Evolutionary conservation across 805 yeast species (phyloP), one percentile per base, ranked within the genome.

Genomic region (Kodamaea laetipori): DNA sequence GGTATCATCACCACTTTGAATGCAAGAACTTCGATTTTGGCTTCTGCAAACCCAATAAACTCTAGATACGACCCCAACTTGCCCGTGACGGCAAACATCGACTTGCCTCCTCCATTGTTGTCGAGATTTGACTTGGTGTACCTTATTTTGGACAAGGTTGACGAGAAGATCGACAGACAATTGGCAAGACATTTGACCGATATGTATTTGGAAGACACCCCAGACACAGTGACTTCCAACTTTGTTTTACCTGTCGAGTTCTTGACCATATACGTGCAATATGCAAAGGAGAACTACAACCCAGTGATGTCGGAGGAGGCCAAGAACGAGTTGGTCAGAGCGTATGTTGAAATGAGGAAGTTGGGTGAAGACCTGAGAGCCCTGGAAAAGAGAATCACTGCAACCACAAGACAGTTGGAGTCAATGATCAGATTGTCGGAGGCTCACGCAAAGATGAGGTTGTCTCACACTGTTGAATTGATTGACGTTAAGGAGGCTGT

Each of bases 391-490:
- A 75, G 99, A 55, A 86, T 94, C 53, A 94, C 99, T 0, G 99
- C 99, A 3, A 94, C 99, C 0, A 92, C 99, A 1, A 80, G 99
- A 67, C 99, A 94, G 64, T 73, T 94, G 45, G 99, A 94, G 66
- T 84, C 95, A 41, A 88, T 94, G 96, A 90, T 92, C 52, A 81
- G 99, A 59, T 73, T 94, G 40, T 67, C 95, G 0, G 99, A 94
- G 67, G 99, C 98, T 0, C 98, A 94, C 62, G 99, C 99, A 1
- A 90, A 90, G 67, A 87, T 94, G 96, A 81, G 96, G 55, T 73
- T 94, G 23, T 77, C 92, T 1, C 67, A 73, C 1, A 60, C 55
- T 0, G 99, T 94, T 4, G 84, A 82, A 43, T 71, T 86, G 18
- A 74, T 73, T 21, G 99, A 94, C 63, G 99, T 94, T 4, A 74